These are phyloP conservation scores for Phyllosticta paracitricarpa DNA, from an alignment of 2,329 filamentous ascomycete species.

Conservation along the genomic window DNA sequence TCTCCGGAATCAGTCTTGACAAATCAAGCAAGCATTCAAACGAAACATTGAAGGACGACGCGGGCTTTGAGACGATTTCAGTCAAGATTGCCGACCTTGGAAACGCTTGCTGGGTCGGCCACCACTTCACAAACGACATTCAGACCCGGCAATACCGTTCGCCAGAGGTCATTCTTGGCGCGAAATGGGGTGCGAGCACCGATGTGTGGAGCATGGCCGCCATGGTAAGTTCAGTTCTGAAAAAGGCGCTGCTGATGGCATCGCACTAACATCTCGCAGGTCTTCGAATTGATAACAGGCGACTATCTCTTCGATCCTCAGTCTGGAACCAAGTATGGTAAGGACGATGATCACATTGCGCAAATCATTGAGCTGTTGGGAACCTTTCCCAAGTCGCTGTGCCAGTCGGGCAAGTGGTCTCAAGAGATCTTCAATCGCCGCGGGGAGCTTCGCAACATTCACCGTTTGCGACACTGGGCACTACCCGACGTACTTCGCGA, in stretches of 20 bases:
- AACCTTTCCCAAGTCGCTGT: slow-evolving; percentile 84
- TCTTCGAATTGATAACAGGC: slow-evolving; percentile 94
- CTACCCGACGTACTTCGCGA: slow-evolving; percentile 85
- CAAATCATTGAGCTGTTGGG: slow-evolving; percentile 97
- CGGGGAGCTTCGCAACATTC: slow-evolving; percentile 88
- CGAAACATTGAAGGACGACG: slow-evolving; percentile 55
- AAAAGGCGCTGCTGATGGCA: too few species aligned
- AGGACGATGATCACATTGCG: slow-evolving; percentile 98
- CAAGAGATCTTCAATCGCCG: slow-evolving; percentile 99
- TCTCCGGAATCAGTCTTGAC: slow-evolving; percentile 89
- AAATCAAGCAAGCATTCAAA: slow-evolving; percentile 39
- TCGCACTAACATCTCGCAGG: slow-evolving; percentile 41
- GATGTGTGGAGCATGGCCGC: slow-evolving; percentile 99
- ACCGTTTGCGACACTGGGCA: slow-evolving; percentile 91
- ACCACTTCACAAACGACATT: slow-evolving; percentile 99
- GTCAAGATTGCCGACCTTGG: slow-evolving; percentile 98
- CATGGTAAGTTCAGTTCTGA: slow-evolving; percentile 58
- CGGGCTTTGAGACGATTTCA: slow-evolving; percentile 69
- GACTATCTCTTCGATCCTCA: slow-evolving; percentile 98
- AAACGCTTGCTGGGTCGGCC: slow-evolving; percentile 97
- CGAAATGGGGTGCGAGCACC: slow-evolving; percentile 98
- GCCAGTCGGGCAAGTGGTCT: slow-evolving; percentile 89
- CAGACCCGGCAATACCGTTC: slow-evolving; percentile 96
- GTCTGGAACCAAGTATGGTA: slow-evolving; percentile 96
- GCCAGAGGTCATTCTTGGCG: slow-evolving; percentile 89